These are phyloP conservation scores for Arthrobotrys sinensis DNA, from an alignment of 2,329 filamentous ascomycete genomes.

Conservation along the genomic window DNA sequence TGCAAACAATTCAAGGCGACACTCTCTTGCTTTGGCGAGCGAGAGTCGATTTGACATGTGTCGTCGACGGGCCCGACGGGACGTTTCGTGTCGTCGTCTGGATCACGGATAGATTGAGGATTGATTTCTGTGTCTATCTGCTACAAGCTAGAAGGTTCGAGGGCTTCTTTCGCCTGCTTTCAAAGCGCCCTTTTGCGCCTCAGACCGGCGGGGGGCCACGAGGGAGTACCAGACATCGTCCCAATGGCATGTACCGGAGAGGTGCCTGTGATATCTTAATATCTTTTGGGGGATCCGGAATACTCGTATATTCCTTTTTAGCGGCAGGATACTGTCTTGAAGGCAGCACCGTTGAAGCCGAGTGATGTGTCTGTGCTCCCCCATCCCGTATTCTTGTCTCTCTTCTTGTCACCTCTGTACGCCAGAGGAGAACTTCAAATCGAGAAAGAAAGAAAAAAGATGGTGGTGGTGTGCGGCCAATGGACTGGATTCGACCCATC, in stretches of 20 bases:
- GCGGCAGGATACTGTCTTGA: conserved; percentile 4
- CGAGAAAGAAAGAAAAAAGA: background rate
- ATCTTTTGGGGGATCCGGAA: background rate
- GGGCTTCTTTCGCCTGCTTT: conserved; percentile 34
- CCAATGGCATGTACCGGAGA: conserved; percentile 7
- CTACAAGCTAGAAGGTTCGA: conserved; percentile 56
- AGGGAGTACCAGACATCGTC: conserved; percentile 1
- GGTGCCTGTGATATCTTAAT: background rate
- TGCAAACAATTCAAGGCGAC: conserved; percentile 56
- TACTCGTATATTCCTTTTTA: conserved; percentile 28
- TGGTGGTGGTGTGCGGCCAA: conserved; percentile 22
- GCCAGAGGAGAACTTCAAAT: conserved; percentile 2
- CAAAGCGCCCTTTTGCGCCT: conserved; percentile 57
- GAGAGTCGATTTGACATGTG: conserved; percentile 50
- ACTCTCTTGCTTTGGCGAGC: conserved; percentile 28
- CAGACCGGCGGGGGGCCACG: conserved; percentile 53
- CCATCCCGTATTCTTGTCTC: conserved; percentile 1
- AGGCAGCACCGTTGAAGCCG: conserved; percentile 6
- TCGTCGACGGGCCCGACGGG: conserved; percentile 18
- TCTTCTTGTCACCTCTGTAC: background rate
- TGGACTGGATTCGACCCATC: conserved; percentile 30
- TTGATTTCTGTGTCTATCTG: conserved; percentile 11
- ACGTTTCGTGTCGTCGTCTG: conserved; percentile 25
- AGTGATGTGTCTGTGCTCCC: conserved; percentile 51
- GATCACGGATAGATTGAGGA: background rate